Percentiles rank a stretch among this genome's conserved stretches.
Evolutionary conservation across 345 rosid species (phyloP).

Genomic region (Dovyalis caffra): DNA sequence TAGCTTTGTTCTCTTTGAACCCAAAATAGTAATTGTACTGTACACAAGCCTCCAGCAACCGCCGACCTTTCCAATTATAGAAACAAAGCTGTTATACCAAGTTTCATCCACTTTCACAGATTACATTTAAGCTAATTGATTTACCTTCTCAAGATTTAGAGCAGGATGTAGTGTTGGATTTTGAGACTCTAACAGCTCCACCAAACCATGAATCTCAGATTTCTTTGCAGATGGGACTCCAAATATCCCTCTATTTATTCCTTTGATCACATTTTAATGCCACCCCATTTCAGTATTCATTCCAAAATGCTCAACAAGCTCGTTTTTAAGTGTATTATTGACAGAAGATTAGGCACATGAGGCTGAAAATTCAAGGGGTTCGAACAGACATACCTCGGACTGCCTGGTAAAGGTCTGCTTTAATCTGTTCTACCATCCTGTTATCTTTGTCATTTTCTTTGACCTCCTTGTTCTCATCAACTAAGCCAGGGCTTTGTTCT

Average conservation of each 20-base stretch:
- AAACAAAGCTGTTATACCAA: constrained; percentile 1
- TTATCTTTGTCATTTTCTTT: constrained; percentile 5
- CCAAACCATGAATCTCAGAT: constrained; percentile 56
- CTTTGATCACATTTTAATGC: constrained; percentile 22
- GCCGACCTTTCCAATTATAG: constrained; percentile 42
- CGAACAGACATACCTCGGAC: constrained; percentile 42
- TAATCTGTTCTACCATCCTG: constrained; percentile 36
- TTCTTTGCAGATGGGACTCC: constrained; percentile 68
- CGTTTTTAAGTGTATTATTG: neutral
- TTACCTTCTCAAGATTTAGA: constrained; percentile 56
- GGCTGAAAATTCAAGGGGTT: neutral
- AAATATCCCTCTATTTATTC: constrained; percentile 79
- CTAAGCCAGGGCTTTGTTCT: constrained; percentile 38
- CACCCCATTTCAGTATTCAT: constrained; percentile 6
- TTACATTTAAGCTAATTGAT: neutral
- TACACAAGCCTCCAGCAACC: constrained; percentile 85
- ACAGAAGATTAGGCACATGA: neutral
- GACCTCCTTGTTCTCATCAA: constrained; percentile 5
- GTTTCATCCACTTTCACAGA: neutral
- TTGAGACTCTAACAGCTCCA: constrained; percentile 63
- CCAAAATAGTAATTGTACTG: constrained; percentile 75
- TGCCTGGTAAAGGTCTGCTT: constrained; percentile 44
- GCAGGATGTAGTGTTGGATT: constrained; percentile 85
- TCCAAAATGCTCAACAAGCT: neutral
- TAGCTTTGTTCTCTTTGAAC: constrained; percentile 76